Conservation (phyloP, 1,139 yeast genomes). For the Arxiozyma bovina region DNA sequence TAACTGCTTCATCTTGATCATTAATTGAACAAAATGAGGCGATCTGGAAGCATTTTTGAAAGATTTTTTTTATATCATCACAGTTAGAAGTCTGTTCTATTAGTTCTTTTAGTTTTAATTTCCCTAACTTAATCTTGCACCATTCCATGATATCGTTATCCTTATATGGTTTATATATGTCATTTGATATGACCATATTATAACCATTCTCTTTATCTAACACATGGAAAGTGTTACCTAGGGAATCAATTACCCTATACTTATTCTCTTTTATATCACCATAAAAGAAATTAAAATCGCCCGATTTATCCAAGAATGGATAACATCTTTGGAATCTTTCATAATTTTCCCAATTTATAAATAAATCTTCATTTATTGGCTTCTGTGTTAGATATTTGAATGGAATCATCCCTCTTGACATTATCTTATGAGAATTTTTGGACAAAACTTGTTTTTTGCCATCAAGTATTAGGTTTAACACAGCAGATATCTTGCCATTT, state of each 20-base stretch:
- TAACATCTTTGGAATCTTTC: constrained; percentile 22
- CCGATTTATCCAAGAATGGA: constrained; percentile 42
- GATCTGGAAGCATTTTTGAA: constrained; percentile 45
- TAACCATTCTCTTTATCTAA: constrained; percentile 24
- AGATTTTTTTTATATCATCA: constrained; percentile 34
- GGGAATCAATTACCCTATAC: constrained; percentile 25
- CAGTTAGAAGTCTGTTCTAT: constrained; percentile 29
- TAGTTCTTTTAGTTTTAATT: constrained; percentile 35
- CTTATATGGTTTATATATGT: constrained; percentile 28
- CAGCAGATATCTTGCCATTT: constrained; percentile 57
- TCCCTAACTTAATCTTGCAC: constrained; percentile 59
- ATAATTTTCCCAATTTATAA: constrained; percentile 39
- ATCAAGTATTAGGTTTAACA: constrained; percentile 49
- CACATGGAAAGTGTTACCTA: constrained; percentile 35
- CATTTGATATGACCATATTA: constrained; percentile 28
- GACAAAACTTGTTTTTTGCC: constrained; percentile 28
- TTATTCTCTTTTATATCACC: constrained; percentile 46
- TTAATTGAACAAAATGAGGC: constrained; percentile 40
- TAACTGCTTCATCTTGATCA: constrained; percentile 11
- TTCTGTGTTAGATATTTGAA: constrained; percentile 40
- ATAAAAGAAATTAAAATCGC: constrained; percentile 77
- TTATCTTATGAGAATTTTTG: constrained; percentile 21
- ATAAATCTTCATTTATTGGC: constrained; percentile 30
- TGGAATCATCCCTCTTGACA: constrained; percentile 72
- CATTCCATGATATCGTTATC: constrained; percentile 58